phyloP scores from a whole-genome alignment of 1,139 yeast genomes.

The Candida sanyaensis region DNA sequence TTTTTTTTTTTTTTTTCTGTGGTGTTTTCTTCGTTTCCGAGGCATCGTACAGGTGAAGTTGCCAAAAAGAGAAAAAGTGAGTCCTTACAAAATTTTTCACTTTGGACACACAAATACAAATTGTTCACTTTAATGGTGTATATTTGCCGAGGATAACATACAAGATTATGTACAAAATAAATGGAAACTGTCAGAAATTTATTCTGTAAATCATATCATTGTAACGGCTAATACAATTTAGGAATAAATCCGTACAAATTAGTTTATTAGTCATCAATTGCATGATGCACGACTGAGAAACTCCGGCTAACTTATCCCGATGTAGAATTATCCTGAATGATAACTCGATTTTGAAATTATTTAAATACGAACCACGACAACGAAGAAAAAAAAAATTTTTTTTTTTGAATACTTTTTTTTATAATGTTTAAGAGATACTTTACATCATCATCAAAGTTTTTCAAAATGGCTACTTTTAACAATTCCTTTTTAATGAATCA shows the following conservation, averaged over 20 bases:
- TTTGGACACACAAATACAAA: not conserved
- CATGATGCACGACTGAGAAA: not conserved
- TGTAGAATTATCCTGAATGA: not conserved
- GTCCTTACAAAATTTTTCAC: not conserved
- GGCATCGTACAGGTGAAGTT: not conserved
- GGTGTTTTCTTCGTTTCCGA: too few species aligned
- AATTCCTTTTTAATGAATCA: slow-evolving; percentile 57
- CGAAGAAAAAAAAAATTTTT: not conserved
- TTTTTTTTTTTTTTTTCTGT: not conserved
- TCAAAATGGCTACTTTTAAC: slow-evolving; percentile 33
- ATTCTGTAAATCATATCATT: not conserved
- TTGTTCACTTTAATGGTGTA: not conserved
- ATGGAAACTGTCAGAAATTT: not conserved
- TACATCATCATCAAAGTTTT: slow-evolving; percentile 1
- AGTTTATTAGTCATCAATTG: not conserved
- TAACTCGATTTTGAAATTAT: not conserved
- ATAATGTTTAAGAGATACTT: slow-evolving; percentile 1
- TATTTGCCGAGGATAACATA: not conserved
- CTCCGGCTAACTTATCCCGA: not conserved
- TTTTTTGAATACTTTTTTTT: not conserved
- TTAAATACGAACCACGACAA: not conserved
- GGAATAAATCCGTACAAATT: too few species aligned
- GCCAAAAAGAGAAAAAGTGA: not conserved
- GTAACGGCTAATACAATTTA: not conserved
- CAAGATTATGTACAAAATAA: not conserved